Evolutionary conservation across 768 basidiomycete genomes (phyloP).

Genomic region (Lactarius trivialis): DNA sequence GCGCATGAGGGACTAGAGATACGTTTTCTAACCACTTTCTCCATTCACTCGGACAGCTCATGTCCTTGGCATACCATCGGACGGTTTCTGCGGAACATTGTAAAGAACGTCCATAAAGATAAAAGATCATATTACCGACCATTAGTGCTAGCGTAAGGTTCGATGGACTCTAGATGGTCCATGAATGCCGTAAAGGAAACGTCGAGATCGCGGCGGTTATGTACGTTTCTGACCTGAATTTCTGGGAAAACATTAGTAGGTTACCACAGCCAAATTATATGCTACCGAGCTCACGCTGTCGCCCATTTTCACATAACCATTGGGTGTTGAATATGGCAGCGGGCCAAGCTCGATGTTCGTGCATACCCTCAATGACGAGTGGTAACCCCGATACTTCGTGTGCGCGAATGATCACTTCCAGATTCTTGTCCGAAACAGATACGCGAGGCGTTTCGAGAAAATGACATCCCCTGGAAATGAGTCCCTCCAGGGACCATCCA

Average conservation of each 20-base stretch:
- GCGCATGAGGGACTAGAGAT: slow-evolving; percentile 42
- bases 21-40: slow-evolving; percentile 47
- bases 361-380: slow-evolving; percentile 56
- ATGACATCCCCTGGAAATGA: slow-evolving; percentile 35
- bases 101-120: background rate
- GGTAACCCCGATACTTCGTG: slow-evolving; percentile 51
- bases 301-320: slow-evolving; percentile 39
- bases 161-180: slow-evolving; percentile 4
- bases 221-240: slow-evolving; percentile 57
- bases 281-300: slow-evolving; percentile 16
- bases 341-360: slow-evolving; percentile 52
- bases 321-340: slow-evolving; percentile 47
- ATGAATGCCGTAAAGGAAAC: slow-evolving; percentile 52
- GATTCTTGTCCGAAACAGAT: slow-evolving; percentile 28
- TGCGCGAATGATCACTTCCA: slow-evolving; percentile 18
- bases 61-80: slow-evolving; percentile 74
- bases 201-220: slow-evolving; percentile 45
- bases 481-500: slow-evolving; percentile 44
- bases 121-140: slow-evolving; percentile 9
- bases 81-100: slow-evolving; percentile 41
- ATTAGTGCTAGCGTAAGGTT: background rate
- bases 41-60: slow-evolving; percentile 62
- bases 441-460: slow-evolving; percentile 42
- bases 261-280: background rate
- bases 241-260: slow-evolving; percentile 33